phyloP scores from a whole-genome alignment of 2,329 filamentous ascomycete species.

The Sporothrix brunneoviolacea region DNA sequence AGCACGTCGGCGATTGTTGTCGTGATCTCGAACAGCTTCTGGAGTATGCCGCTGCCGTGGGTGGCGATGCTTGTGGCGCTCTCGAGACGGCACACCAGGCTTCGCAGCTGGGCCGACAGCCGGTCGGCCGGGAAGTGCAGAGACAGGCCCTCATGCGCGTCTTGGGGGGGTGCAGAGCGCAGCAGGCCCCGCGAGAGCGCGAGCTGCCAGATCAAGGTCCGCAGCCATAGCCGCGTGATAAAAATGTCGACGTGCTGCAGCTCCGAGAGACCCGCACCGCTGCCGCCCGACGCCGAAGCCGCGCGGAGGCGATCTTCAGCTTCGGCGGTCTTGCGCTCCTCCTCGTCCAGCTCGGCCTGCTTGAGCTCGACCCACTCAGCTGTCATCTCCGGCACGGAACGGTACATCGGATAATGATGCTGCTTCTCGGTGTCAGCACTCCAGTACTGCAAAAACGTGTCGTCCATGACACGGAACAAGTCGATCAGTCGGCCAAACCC shows the following conservation, averaged over 20 bases:
- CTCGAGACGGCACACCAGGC: constrained; percentile 29
- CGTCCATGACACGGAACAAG: constrained; percentile 28
- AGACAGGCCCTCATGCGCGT: constrained; percentile 31
- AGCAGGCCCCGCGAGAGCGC: constrained; percentile 34
- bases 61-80: constrained; percentile 41
- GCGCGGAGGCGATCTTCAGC: no score
- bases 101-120: constrained; percentile 33
- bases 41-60: constrained; percentile 49
- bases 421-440: constrained; percentile 20
- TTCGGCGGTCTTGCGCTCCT: constrained; percentile 27
- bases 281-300: no score
- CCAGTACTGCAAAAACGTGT: constrained; percentile 33
- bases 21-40: constrained; percentile 55
- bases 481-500: constrained; percentile 30
- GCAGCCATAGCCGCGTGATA: constrained; percentile 35
- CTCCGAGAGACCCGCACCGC: constrained; percentile 32
- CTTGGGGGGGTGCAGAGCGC: constrained; percentile 27
- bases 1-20: constrained; percentile 54
- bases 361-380: no score
- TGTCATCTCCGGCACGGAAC: no score
- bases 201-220: constrained; percentile 36
- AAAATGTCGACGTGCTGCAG: constrained; percentile 36
- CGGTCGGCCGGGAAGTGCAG: constrained; percentile 34
- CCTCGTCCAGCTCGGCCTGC: constrained; percentile 33
- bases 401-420: no score